Conservation (phyloP, 768 basidiomycete genomes). For the Podaxis carcinomalis region DNA sequence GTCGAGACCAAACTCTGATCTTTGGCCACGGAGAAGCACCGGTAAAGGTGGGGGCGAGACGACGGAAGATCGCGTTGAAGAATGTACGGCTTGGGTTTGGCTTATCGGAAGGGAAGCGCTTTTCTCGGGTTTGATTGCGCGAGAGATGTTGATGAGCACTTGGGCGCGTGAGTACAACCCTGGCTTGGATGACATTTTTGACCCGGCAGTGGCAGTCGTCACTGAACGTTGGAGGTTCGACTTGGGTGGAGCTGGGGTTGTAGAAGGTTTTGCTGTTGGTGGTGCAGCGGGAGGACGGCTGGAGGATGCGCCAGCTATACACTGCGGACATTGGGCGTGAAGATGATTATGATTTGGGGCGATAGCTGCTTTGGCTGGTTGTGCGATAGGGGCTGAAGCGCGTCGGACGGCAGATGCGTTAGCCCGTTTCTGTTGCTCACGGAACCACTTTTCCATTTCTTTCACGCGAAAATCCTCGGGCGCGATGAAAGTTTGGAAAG, state of each 20-base stretch:
- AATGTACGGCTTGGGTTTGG: slow-evolving; percentile 12
- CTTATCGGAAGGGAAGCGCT: slow-evolving; percentile 15
- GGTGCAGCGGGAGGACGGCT: not conserved
- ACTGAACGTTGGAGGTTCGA: slow-evolving; percentile 17
- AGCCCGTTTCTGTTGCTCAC: slow-evolving; percentile 45
- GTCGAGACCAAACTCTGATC: slow-evolving; percentile 26
- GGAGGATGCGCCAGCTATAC: not conserved
- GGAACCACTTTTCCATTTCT: slow-evolving; percentile 78
- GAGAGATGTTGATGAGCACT: slow-evolving; percentile 16
- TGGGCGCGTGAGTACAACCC: slow-evolving; percentile 18
- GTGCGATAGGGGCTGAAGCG: slow-evolving; percentile 15
- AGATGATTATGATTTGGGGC: not conserved
- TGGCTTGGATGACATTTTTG: slow-evolving; percentile 14
- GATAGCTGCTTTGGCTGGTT: slow-evolving; percentile 8
- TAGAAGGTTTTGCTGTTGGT: not conserved
- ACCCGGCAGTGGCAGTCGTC: slow-evolving; percentile 20
- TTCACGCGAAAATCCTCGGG: slow-evolving; percentile 71
- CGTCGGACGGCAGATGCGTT: slow-evolving; percentile 25
- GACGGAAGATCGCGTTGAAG: slow-evolving; percentile 18
- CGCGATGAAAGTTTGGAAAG: slow-evolving; percentile 65
- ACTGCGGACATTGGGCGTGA: slow-evolving; percentile 2
- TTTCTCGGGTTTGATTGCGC: slow-evolving; percentile 20
- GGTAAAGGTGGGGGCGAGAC: slow-evolving; percentile 39
- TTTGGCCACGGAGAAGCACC: slow-evolving; percentile 32
- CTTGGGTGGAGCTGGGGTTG: not conserved